These are phyloP conservation scores for Entoloma clypeatum DNA, from an alignment of 1,284 basidiomycete genomes.

Conservation along the genomic window DNA sequence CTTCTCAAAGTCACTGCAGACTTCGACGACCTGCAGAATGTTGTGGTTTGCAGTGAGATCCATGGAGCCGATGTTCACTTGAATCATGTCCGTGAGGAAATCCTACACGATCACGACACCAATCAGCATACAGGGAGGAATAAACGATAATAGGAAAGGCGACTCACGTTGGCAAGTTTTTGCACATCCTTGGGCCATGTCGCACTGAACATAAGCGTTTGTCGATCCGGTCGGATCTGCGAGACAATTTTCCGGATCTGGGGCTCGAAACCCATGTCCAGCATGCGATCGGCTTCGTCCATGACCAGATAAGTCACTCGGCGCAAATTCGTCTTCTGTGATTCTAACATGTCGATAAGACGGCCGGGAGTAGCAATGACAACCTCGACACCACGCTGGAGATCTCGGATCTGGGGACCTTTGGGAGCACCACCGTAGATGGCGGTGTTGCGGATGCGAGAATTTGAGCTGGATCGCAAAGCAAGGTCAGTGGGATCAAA, in stretches of 20 bases:
- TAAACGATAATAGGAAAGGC: background rate
- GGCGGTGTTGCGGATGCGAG: slow-evolving; percentile 95
- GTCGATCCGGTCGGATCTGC: slow-evolving; percentile 95
- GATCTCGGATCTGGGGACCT: slow-evolving; percentile 95
- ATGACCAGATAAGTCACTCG: slow-evolving; percentile 97
- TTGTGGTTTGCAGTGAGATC: slow-evolving; percentile 99
- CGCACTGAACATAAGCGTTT: slow-evolving; percentile 96
- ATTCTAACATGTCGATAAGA: slow-evolving; percentile 94
- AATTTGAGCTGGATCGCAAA: slow-evolving; percentile 65
- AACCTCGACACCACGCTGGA: slow-evolving; percentile 95
- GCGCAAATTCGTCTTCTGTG: slow-evolving; percentile 92
- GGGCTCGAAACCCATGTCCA: slow-evolving; percentile 99
- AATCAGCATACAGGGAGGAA: slow-evolving; percentile 6
- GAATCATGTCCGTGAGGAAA: slow-evolving; percentile 94
- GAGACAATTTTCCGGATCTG: slow-evolving; percentile 98
- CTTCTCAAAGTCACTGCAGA: slow-evolving; percentile 98
- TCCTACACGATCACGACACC: slow-evolving; percentile 62
- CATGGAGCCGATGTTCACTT: slow-evolving; percentile 99
- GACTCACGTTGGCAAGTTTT: slow-evolving; percentile 81
- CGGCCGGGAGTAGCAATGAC: slow-evolving; percentile 92
- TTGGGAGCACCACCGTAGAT: slow-evolving; percentile 99
- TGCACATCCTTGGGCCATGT: slow-evolving; percentile 99
- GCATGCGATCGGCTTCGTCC: slow-evolving; percentile 99
- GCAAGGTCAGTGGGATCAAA: slow-evolving; percentile 14
- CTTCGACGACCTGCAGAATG: slow-evolving; percentile 93